Evolutionary conservation across 306 rosid genomes (phyloP).

Genomic region (Trifolium fragiferum): DNA sequence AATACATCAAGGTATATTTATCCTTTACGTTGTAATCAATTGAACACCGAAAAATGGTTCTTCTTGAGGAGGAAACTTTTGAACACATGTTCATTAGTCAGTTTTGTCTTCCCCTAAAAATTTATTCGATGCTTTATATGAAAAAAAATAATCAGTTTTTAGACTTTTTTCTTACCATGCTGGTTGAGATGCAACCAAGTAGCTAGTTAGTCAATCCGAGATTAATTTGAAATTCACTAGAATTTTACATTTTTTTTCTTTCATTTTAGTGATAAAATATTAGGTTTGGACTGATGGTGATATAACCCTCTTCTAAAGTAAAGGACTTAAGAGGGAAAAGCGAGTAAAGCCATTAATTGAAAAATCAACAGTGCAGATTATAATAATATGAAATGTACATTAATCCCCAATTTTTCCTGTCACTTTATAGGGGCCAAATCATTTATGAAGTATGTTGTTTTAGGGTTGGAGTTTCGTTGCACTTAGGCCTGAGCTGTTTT

Average conservation of each 20-base stretch:
- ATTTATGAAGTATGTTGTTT: not conserved
- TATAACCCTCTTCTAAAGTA: not conserved
- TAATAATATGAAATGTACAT: slow-evolving; percentile 4
- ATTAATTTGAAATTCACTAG: not conserved
- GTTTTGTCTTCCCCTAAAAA: slow-evolving; percentile 1
- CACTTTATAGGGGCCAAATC: not conserved
- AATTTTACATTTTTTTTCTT: not conserved
- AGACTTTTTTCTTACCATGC: not conserved
- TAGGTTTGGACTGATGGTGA: not conserved
- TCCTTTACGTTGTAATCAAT: slow-evolving; percentile 26
- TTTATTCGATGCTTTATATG: slow-evolving; percentile 18
- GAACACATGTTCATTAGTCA: not conserved
- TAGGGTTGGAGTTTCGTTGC: slow-evolving; percentile 23
- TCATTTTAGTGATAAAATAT: slow-evolving; percentile 23
- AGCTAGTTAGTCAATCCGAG: too few relatives aligned
- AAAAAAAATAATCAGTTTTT: slow-evolving; percentile 19
- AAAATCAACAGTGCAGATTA: not conserved
- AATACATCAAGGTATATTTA: slow-evolving; percentile 64
- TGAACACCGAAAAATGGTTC: not conserved
- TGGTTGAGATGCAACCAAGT: too few relatives aligned
- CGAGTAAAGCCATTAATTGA: not conserved
- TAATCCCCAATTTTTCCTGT: not conserved
- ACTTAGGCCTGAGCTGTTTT: slow-evolving; percentile 24
- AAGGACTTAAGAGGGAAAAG: not conserved
- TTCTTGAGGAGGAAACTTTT: slow-evolving; percentile 37